Percentiles rank a stretch among this genome's conserved stretches.
phyloP scores from a whole-genome alignment of 306 rosid genomes.

The Malus sieversii region DNA sequence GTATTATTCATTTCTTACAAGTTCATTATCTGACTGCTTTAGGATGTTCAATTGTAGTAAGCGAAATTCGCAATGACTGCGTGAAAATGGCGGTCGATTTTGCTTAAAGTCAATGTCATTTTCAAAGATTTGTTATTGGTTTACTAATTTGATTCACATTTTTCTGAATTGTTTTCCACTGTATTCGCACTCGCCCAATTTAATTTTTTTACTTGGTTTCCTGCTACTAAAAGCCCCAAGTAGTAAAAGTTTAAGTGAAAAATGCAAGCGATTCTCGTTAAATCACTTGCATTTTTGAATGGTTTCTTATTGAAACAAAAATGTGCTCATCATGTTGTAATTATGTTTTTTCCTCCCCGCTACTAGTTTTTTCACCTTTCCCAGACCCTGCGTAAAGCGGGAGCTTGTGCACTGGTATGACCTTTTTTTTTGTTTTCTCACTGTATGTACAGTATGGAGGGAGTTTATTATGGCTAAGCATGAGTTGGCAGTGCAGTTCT shows the following conservation, averaged over 20 bases:
- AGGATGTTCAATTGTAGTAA: not conserved
- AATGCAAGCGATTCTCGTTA: not conserved
- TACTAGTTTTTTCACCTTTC: not conserved
- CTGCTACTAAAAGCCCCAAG: not conserved
- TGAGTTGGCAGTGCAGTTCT: slow-evolving; percentile 17
- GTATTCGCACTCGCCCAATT: not conserved
- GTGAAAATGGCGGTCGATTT: not conserved
- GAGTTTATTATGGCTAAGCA: slow-evolving; percentile 9
- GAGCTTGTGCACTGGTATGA: too few relatives aligned
- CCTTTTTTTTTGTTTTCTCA: not conserved
- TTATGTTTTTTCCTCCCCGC: not conserved
- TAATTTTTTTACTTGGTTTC: not conserved
- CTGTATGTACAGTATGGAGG: not conserved
- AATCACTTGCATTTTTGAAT: not conserved
- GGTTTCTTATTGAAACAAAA: not conserved
- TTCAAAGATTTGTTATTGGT: not conserved
- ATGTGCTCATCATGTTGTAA: not conserved
- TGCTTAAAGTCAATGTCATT: not conserved
- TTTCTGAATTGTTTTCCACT: not conserved
- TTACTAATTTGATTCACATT: not conserved
- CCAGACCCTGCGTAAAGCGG: too few relatives aligned
- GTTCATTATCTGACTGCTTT: not conserved
- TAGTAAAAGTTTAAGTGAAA: not conserved
- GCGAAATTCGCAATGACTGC: not conserved
- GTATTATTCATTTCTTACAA: not conserved